Conservation (phyloP, 495 filamentous ascomycete species). For the Hypoxylon subgilvum region DNA sequence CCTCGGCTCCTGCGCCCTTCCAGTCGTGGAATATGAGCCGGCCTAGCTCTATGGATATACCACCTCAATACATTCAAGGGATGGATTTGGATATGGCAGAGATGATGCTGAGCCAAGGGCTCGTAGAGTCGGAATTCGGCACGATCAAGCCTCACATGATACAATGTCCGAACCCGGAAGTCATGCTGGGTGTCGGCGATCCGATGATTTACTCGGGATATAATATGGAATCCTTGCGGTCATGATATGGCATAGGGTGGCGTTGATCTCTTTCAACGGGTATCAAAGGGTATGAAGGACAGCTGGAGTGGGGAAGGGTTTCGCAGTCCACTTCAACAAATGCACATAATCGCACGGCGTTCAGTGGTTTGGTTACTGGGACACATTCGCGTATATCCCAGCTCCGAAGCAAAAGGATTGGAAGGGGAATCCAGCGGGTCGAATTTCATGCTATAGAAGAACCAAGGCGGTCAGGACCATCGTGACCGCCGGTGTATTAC, state of each 20-base stretch:
- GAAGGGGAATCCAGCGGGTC: constrained; percentile 16
- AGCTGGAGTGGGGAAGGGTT: background rate
- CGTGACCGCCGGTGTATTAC: constrained; percentile 24
- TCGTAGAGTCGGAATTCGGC: constrained; percentile 53
- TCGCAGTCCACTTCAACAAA: constrained; percentile 17
- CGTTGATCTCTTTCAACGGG: too few species aligned
- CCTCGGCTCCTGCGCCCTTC: constrained; percentile 35
- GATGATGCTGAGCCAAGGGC: constrained; percentile 50
- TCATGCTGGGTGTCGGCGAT: constrained; percentile 58
- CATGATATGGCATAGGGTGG: constrained; percentile 9
- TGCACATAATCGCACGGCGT: constrained; percentile 34
- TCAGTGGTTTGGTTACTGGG: constrained; percentile 26
- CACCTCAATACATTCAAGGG: constrained; percentile 40
- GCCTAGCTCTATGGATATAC: constrained; percentile 41
- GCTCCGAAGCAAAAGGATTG: constrained; percentile 10
- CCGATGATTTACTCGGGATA: constrained; percentile 56
- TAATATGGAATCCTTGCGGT: constrained; percentile 42
- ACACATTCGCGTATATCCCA: too few species aligned
- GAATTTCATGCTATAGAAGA: constrained; percentile 32
- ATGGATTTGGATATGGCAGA: constrained; percentile 50
- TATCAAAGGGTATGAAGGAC: background rate
- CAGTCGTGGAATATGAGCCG: constrained; percentile 47
- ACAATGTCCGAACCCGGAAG: constrained; percentile 51
- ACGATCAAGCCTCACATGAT: constrained; percentile 57
- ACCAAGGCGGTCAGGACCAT: constrained; percentile 11